Percentiles rank a stretch among this genome's conserved stretches.
Conservation (phyloP, 1,139 yeast genomes). For the Zygoascus hellenicus region DNA sequence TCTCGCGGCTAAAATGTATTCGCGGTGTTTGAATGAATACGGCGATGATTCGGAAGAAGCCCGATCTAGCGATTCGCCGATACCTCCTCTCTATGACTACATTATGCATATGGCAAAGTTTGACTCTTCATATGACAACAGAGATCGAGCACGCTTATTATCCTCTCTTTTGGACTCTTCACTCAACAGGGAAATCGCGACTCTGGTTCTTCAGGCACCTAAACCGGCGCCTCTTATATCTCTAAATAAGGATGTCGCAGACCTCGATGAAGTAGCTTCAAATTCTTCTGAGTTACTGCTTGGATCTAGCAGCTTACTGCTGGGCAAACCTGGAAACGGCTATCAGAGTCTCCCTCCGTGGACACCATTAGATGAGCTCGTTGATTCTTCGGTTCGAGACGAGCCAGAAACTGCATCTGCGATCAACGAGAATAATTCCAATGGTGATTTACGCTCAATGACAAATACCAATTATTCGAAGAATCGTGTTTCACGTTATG, state of each 20-base stretch:
- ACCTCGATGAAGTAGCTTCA: neutral
- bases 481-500: neutral
- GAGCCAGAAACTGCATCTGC: slow-evolving; percentile 14
- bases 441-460: slow-evolving; percentile 1
- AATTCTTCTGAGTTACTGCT: slow-evolving; percentile 19
- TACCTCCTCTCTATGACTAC: slow-evolving; percentile 53
- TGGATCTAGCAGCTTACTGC: slow-evolving; percentile 32
- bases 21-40: slow-evolving; percentile 40
- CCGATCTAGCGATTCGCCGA: slow-evolving; percentile 31
- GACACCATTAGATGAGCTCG: slow-evolving; percentile 25
- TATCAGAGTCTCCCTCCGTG: slow-evolving; percentile 30
- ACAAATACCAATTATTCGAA: slow-evolving; percentile 10
- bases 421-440: neutral
- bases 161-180: slow-evolving; percentile 42
- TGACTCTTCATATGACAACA: slow-evolving; percentile 69
- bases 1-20: slow-evolving; percentile 66
- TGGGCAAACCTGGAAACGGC: slow-evolving; percentile 33
- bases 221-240: slow-evolving; percentile 47
- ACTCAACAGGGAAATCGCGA: slow-evolving; percentile 48
- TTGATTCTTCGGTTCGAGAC: slow-evolving; percentile 30
- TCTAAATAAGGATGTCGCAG: slow-evolving; percentile 16
- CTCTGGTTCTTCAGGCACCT: slow-evolving; percentile 75
- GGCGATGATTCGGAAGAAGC: slow-evolving; percentile 24
- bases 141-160: slow-evolving; percentile 81
- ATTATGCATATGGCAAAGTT: slow-evolving; percentile 62